A percentile compares a stretch with the other conserved stretches of the same genome.
These are phyloP conservation scores for Macrophomina pseudophaseolina DNA, from an alignment of 2,329 filamentous ascomycete genomes.

Conservation along the genomic window DNA sequence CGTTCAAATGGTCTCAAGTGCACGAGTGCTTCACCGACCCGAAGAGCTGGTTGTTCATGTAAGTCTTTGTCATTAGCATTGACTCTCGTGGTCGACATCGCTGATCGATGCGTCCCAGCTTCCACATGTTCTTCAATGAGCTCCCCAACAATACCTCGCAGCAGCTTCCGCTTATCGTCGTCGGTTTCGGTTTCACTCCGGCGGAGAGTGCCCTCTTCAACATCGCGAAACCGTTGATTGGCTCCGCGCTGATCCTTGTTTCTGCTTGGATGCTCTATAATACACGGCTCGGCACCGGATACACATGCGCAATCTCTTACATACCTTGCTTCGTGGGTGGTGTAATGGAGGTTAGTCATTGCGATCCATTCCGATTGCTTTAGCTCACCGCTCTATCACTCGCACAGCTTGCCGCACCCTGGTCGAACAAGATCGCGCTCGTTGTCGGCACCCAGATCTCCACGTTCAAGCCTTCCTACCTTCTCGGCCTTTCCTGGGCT, in stretches of 20 bases:
- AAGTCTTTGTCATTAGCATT: neutral
- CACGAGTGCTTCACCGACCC: constrained; percentile 63
- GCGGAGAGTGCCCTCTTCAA: constrained; percentile 1
- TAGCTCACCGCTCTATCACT: neutral
- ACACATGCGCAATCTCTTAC: constrained; percentile 2
- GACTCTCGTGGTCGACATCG: too few relatives aligned
- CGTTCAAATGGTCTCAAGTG: constrained; percentile 71
- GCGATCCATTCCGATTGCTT: too few relatives aligned
- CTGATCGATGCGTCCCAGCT: neutral
- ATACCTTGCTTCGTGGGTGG: neutral
- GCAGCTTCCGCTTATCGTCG: neutral
- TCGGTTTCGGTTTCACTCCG: neutral
- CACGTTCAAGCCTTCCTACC: constrained; percentile 1
- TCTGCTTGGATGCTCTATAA: neutral
- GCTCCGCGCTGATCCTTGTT: neutral
- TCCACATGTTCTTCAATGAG: constrained; percentile 7
- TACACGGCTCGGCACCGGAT: neutral
- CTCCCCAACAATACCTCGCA: constrained; percentile 2
- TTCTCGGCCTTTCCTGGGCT: constrained; percentile 5
- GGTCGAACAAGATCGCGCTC: constrained; percentile 11
- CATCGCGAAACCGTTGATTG: neutral
- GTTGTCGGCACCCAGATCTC: constrained; percentile 7
- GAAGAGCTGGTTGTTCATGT: constrained; percentile 54
- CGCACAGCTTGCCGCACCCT: neutral
- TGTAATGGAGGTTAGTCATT: neutral